phyloP scores from a whole-genome alignment of 805 yeast genomes.

The Debaryomyces castellii region DNA sequence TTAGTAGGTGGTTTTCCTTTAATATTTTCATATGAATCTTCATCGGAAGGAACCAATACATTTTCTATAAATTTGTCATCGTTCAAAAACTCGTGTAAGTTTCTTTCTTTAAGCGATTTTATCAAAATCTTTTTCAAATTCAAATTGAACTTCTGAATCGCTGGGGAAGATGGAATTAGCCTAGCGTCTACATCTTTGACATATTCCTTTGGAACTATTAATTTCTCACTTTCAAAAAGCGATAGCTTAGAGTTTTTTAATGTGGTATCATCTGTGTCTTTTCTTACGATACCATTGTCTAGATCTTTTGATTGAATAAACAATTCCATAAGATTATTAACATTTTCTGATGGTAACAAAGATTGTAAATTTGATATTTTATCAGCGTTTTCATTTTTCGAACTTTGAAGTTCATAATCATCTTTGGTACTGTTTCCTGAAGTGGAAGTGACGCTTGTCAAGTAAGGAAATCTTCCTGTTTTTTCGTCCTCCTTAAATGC shows the following conservation, averaged over 20 bases:
- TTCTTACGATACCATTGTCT: conserved; percentile 10
- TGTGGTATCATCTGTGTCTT: neutral
- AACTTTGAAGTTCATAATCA: conserved; percentile 3
- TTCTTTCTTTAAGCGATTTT: conserved; percentile 17
- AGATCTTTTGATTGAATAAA: conserved; percentile 27
- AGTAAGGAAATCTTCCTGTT: conserved; percentile 49
- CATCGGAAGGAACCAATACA: conserved; percentile 11
- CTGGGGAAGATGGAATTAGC: conserved; percentile 31
- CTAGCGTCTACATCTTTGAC: conserved; percentile 10
- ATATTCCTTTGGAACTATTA: neutral
- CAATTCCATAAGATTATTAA: conserved; percentile 29
- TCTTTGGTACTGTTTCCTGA: conserved; percentile 2
- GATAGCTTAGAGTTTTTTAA: conserved; percentile 13
- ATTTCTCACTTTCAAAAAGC: conserved; percentile 10
- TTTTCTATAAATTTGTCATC: conserved; percentile 25
- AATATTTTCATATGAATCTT: conserved; percentile 1
- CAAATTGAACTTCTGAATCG: conserved; percentile 22
- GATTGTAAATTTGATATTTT: conserved; percentile 6
- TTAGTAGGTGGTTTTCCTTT: conserved; percentile 19
- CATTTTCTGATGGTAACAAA: conserved; percentile 6
- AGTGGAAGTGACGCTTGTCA: conserved; percentile 12
- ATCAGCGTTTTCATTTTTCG: conserved; percentile 1
- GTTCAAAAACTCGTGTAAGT: conserved; percentile 18
- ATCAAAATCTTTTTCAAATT: conserved; percentile 24
- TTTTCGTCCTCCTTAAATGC: conserved; percentile 79